Percentiles rank a stretch among this genome's conserved stretches.
These are phyloP conservation scores for Globisporangium irregulare DNA, from an alignment of 352 stramenopile genomes.

Conservation along the genomic window DNA sequence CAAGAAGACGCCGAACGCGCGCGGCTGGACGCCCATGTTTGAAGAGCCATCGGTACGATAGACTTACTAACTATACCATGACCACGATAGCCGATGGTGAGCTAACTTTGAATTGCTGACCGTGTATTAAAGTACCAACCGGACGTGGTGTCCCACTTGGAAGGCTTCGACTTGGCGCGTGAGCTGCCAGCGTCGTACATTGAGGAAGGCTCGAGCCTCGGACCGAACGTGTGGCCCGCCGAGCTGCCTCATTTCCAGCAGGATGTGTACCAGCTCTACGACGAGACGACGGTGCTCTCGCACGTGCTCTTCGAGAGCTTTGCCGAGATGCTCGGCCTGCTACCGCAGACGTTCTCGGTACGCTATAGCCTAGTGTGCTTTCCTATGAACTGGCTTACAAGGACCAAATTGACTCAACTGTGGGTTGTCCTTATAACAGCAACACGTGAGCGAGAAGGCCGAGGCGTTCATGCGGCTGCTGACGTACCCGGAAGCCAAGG, in stretches of 20 bases:
- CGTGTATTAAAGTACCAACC: slow-evolving; percentile 54
- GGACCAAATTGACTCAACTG: not conserved
- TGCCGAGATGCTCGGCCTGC: slow-evolving; percentile 73
- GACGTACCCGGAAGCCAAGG: slow-evolving; percentile 60
- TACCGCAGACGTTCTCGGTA: slow-evolving; percentile 60
- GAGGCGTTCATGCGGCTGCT: slow-evolving; percentile 79
- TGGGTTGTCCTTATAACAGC: slow-evolving; percentile 23
- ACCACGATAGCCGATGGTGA: not conserved
- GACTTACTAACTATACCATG: not conserved
- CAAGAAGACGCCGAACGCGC: slow-evolving; percentile 68
- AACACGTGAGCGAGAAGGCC: slow-evolving; percentile 65
- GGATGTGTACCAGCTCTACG: slow-evolving; percentile 73
- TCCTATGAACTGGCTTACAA: not conserved
- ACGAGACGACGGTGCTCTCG: slow-evolving; percentile 67
- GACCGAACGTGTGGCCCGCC: slow-evolving; percentile 70
- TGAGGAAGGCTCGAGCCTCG: slow-evolving; percentile 61
- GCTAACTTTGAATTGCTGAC: not conserved
- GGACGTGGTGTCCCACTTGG: slow-evolving; percentile 69
- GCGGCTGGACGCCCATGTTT: slow-evolving; percentile 81
- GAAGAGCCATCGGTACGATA: slow-evolving; percentile 69
- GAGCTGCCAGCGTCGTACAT: slow-evolving; percentile 55
- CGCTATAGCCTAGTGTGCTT: not conserved
- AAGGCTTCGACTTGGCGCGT: slow-evolving; percentile 71
- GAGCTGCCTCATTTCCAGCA: slow-evolving; percentile 59
- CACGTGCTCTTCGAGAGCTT: slow-evolving; percentile 69